Evolutionary conservation across 352 stramenopile genomes (phyloP), one percentile per base, ranked within the genome.

Genomic region (Aphanomyces cochlioides): DNA sequence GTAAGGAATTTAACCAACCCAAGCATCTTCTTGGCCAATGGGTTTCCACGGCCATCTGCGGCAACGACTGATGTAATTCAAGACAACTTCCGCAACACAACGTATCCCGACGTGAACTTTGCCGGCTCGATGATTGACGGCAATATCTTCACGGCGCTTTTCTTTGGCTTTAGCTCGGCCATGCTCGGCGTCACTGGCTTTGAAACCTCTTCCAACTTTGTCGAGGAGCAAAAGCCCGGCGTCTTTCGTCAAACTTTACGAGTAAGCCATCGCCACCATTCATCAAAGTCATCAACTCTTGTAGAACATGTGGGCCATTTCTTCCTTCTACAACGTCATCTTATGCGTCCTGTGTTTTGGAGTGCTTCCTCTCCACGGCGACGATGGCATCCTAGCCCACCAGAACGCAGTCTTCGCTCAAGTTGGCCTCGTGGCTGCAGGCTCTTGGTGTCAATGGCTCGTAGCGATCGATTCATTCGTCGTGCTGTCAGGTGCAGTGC

Each of bases 111-210:
- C 47, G 76, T 94, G 0, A 77, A 87, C 50, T 66, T 90, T 39
- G 73, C 74, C 10, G 76, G 78, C 34, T 56, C 61, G 7, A 6
- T 75, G 19, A 41, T 81, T 7, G 39, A 63, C 19, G 83, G 83
- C 15, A 88, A 82, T 57, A 21, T 88, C 37, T 36, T 79, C 40
- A 88, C 82, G 0, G 85, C 82, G 4, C 75, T 91, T 36, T 92
- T 91, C 73, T 96, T 88, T 59, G 88, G 88, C 56, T 91, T 89
- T 64, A 81, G 77, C 39, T 83, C 82, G 8, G 87, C 89, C 3
- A 96, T 97, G 85, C 78, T 97, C 34, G 91, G 91, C 57, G 92
- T 97, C 67, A 94, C 83, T 10, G 91, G 91, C 34, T 97, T 97
- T 63, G 91, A 97, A 78, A 95, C 85, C 1, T 92, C 83, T 54